A percentile compares a stretch with the other conserved stretches of the same genome.
Evolutionary conservation across 805 yeast genomes (phyloP).

Genomic region (Kluyveromyces aestuarii): DNA sequence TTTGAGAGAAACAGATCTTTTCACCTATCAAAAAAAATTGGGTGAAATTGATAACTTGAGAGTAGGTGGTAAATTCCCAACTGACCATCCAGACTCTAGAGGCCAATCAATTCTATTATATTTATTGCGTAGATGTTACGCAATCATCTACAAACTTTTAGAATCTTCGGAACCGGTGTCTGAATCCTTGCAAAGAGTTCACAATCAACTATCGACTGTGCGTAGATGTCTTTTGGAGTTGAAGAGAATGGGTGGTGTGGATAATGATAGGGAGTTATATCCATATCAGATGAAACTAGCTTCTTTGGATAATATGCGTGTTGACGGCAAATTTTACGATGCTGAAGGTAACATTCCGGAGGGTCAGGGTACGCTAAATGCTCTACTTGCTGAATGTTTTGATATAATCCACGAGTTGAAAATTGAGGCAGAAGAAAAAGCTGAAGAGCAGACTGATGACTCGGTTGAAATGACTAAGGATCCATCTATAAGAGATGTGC

Average conservation of each 20-base stretch:
- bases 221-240: slow-evolving; percentile 84
- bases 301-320: slow-evolving; percentile 74
- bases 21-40: slow-evolving; percentile 66
- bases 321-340: slow-evolving; percentile 80
- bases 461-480: slow-evolving; percentile 9
- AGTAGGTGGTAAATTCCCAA: slow-evolving; percentile 48
- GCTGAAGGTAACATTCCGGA: slow-evolving; percentile 88
- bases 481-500: slow-evolving; percentile 8
- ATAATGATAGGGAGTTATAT: slow-evolving; percentile 78
- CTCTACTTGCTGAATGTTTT: slow-evolving; percentile 85
- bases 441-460: slow-evolving; percentile 17
- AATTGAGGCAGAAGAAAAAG: slow-evolving; percentile 67
- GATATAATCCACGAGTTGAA: slow-evolving; percentile 88
- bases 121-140: slow-evolving; percentile 81
- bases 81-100: slow-evolving; percentile 31
- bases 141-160: slow-evolving; percentile 77
- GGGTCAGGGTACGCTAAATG: slow-evolving; percentile 94
- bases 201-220: slow-evolving; percentile 87
- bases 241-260: slow-evolving; percentile 86
- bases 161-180: slow-evolving; percentile 93
- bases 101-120: slow-evolving; percentile 63
- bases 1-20: slow-evolving; percentile 88
- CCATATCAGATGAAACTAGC: slow-evolving; percentile 95
- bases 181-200: slow-evolving; percentile 87
- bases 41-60: slow-evolving; percentile 67